Base-by-base conservation (phyloP, 495 filamentous ascomycete genomes). In the Hypoxylon rickii region DNA sequence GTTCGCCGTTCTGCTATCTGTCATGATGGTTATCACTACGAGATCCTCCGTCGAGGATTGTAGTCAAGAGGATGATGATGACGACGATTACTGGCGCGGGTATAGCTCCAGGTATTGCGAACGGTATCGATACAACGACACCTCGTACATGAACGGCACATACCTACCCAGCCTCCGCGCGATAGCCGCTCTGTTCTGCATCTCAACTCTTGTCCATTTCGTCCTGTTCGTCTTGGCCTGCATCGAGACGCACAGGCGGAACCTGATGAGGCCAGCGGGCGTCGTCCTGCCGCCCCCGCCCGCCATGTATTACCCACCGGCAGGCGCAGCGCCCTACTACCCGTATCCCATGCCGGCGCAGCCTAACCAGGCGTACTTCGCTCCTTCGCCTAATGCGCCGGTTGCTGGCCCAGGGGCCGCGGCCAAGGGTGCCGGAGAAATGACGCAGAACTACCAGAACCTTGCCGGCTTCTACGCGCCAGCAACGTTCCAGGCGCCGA, bases 161-260 rank as follows among this genome's bases (percentile, higher is more conserved):
- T 58, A 63, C 34, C 18, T 68, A 16, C 55, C 65, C 0, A 43
- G 45, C 34, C 10, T 66, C 18, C 55, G 49, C 24, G 58, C 63
- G 16, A 15, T 61, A 1, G 1, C 34, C 32, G 62, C 63, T 8
- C 26, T 68, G n/a, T 65, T 68, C 37, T 41, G 44, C 17, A 11
- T 66, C 1, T 33, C 44, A 13, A 31, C 44, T 8, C 19, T 69
- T 17, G 54, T 59, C 19, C 66, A 76, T 48, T 74, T 79, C 55
- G 44, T 70, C 31, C 66, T 79, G 4, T 77, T 79, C 47, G 58
- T 73, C 10, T 44, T 72, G n/a, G 72, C 73, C 1, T 79, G 76
- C 33, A 65, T 74, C 54, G 74, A 78, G 18, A 74, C 71, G 11
- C 48, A 69, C 42, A 62, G 55, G 38, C 47, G 64, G 26, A 72